Base-by-base conservation (phyloP, 2,329 filamentous ascomycete species). In the Xylaria sp. region DNA sequence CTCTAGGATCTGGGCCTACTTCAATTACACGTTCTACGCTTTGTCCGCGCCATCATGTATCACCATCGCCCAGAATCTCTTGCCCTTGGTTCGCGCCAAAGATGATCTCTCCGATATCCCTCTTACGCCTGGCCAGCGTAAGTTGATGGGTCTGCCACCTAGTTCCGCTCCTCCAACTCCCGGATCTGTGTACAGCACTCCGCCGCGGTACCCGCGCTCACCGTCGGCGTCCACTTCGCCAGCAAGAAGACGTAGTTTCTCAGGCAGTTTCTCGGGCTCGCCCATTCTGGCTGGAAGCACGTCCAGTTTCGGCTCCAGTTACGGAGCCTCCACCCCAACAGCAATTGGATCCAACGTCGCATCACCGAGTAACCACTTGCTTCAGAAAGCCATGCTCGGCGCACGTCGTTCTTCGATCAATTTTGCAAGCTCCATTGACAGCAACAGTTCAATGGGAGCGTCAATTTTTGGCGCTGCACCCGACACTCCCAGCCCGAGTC, bases 91-190 rank as follows among this genome's bases (percentile, higher is more conserved):
- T 68, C 83, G 87, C 64, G 80, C 82, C 49, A 81, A 80, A 66
- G 94, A 97, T 73, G 83, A 92, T 63, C 82, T 97, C 64, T 80
- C 86, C 73, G 94, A 99, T 73, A 96, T 99, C 54, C 86, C 93
- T 62, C 83, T 99, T 66, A 97, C 93, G 0, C 87, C 90, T n/a
- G 86, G 87, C 10, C 94, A 97, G 78, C 89, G 93, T 62, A 82
- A 87, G 64, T 83, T 96, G 11, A 84, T 99, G 55, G 92, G 92
- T 52, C 84, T 99, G 2, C 83, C 88, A 46, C 87, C 91, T 2
- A 84, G 81, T 60, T 80, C 81, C 2, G 75, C 77, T 1, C 78
- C 83, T 2, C 83, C 88, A 0, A 89, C 87, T 0, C 87, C 91
- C 1, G 81, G 83, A 56, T 86, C 88, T 48, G 83, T 83, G 59